Conservation (phyloP, 805 yeast genomes). For the Kodamaea sagamina region DNA sequence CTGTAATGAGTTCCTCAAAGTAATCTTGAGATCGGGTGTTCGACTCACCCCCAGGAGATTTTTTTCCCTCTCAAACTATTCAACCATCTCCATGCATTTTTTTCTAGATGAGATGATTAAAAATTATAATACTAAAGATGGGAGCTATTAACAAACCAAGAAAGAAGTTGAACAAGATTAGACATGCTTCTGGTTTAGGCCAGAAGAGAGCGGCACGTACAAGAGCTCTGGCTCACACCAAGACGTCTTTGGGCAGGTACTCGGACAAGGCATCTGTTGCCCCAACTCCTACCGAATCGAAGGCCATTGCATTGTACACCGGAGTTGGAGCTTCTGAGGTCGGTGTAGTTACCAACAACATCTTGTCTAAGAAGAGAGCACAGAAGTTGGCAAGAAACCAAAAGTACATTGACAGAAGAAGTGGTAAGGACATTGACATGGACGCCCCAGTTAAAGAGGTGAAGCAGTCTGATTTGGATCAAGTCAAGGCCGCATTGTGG, state of each 20-base stretch:
- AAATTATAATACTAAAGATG: slow-evolving; percentile 1
- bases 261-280: slow-evolving; percentile 36
- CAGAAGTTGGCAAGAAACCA: slow-evolving; percentile 79
- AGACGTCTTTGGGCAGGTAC: slow-evolving; percentile 29
- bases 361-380: slow-evolving; percentile 75
- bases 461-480: slow-evolving; percentile 38
- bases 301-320: slow-evolving; percentile 46
- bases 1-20: slow-evolving; percentile 41
- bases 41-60: slow-evolving; percentile 52
- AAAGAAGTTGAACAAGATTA: slow-evolving; percentile 51
- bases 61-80: slow-evolving; percentile 8
- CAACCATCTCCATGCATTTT: not conserved
- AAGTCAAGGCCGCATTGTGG: slow-evolving; percentile 70
- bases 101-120: slow-evolving; percentile 14
- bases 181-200: slow-evolving; percentile 52
- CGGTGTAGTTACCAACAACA: slow-evolving; percentile 51
- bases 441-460: slow-evolving; percentile 35
- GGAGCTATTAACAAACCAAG: slow-evolving; percentile 73
- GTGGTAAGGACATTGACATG: slow-evolving; percentile 30
- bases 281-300: slow-evolving; percentile 37
- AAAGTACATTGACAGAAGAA: slow-evolving; percentile 65
- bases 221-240: slow-evolving; percentile 41
- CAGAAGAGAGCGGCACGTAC: slow-evolving; percentile 58
- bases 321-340: slow-evolving; percentile 34
- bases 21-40: slow-evolving; percentile 52